Base-by-base conservation (phyloP, 306 rosid genomes). In the Gleditsia sinensis region DNA sequence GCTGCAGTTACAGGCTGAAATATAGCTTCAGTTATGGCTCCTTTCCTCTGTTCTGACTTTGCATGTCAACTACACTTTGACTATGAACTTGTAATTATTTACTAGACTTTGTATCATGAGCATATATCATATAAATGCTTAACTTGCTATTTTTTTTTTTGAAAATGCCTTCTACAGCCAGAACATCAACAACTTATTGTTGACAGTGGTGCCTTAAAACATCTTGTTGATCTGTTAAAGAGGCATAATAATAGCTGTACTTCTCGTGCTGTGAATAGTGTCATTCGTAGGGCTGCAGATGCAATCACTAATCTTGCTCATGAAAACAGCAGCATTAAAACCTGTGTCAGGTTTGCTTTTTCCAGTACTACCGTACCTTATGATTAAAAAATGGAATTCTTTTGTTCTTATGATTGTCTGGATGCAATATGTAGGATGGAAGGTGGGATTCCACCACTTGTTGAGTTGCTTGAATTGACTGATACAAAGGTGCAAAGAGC, bases 401-500 rank as follows among this genome's bases (percentile, higher is more conserved):
- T 53, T 21, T 53, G 54, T 65, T 81, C 34, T 49, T 33, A 59
- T 54, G 73, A 40, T 50, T 60, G 51, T 71, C 70, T 66, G 73
- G 71, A 60, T 37, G 71, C 71, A 39, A 45, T 69, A 28, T 80
- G 67, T 79, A 92, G 97, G 88, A 85, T 83, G 81, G 97, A 92
- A 75, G 97, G 97, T 43, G 97, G 97, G 58, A 92, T 92, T 75
- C 96, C 96, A 33, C 97, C 96, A 8, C 88, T 92, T 61, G 97
- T 92, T 76, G 89, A 90, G 78, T 81, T 90, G 83, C 97, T 92
- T 78, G 91, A 86, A 80, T 90, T 92, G 53, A 71, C 91, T 8
- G 97, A 92, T 68, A 81, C 85, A 14, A 92, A 92, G 88, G 97
- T 92, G 83, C 97, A 92, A 81, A 90, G 97, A 75, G 96, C 97